Evolutionary conservation across 805 yeast species (phyloP).

Genomic region (Yarrowia porcina): DNA sequence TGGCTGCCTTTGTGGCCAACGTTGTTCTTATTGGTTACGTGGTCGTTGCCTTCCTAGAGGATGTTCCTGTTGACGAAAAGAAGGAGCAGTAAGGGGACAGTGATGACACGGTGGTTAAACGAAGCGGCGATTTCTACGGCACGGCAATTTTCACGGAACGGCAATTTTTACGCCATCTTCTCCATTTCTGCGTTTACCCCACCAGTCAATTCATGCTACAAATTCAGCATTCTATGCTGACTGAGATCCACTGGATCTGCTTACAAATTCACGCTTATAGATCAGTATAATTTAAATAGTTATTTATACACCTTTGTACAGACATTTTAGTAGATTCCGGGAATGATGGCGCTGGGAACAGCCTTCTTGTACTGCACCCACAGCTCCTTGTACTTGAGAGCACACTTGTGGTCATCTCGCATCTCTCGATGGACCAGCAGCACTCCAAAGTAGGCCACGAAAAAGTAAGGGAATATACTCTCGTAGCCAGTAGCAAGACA

Average conservation of each 20-base stretch:
- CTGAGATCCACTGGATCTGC: too few species aligned
- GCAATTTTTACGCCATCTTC: too few species aligned
- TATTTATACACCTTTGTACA: conserved; percentile 2
- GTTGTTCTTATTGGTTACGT: conserved; percentile 65
- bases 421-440: conserved; percentile 82
- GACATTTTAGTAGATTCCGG: conserved; percentile 63
- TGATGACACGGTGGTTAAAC: not conserved
- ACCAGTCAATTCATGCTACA: too few species aligned
- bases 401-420: conserved; percentile 90
- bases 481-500: conserved; percentile 82
- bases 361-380: conserved; percentile 78
- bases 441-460: conserved; percentile 75
- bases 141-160: too few species aligned
- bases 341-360: conserved; percentile 90
- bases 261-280: not conserved
- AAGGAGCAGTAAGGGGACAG: conserved; percentile 26
- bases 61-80: conserved; percentile 34
- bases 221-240: too few species aligned
- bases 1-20: conserved; percentile 71
- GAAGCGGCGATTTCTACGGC: too few species aligned
- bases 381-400: conserved; percentile 74
- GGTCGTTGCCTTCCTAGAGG: conserved; percentile 68
- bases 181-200: too few species aligned
- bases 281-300: conserved; percentile 14
- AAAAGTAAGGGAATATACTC: conserved; percentile 84